A percentile compares a stretch with the other conserved stretches of the same genome.
Conservation (phyloP, 164 flowering plant species). For the Piper betle region DNA sequence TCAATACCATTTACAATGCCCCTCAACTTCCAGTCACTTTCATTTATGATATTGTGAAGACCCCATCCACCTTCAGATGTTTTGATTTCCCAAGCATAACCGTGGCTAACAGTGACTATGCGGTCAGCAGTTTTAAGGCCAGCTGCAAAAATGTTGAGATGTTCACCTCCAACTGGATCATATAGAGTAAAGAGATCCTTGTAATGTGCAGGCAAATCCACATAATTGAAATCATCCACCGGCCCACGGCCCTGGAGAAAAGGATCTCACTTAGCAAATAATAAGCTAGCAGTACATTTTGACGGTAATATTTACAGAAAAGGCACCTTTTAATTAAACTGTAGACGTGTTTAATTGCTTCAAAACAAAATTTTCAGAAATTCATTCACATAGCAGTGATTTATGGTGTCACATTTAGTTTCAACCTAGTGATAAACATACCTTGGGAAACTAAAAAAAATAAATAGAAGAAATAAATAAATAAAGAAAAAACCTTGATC, state of each 20-base stretch:
- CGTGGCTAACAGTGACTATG: constrained; percentile 84
- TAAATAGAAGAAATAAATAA: too few species aligned
- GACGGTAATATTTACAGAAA: not conserved
- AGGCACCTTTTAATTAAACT: too few species aligned
- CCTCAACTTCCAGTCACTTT: constrained; percentile 73
- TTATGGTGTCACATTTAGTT: too few species aligned
- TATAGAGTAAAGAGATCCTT: constrained; percentile 54
- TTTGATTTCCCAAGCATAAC: constrained; percentile 90
- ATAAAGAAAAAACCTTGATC: too few species aligned
- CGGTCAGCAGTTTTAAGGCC: constrained; percentile 94
- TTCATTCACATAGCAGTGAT: too few species aligned
- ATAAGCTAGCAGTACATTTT: not conserved
- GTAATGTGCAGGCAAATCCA: constrained; percentile 66
- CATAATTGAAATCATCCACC: constrained; percentile 43
- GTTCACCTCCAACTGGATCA: constrained; percentile 92
- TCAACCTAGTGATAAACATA: too few species aligned
- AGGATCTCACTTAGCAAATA: not conserved
- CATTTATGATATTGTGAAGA: constrained; percentile 62
- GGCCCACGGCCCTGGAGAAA: constrained; percentile 87
- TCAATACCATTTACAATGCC: constrained; percentile 97
- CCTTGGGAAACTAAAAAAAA: too few species aligned
- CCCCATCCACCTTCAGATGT: constrained; percentile 98
- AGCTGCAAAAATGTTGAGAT: constrained; percentile 90
- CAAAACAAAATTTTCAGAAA: too few species aligned
- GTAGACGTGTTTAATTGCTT: too few species aligned